A percentile compares a stretch with the other conserved stretches of the same genome.
Conservation (phyloP, 164 flowering plant species). For the Kingdonia uniflora region DNA sequence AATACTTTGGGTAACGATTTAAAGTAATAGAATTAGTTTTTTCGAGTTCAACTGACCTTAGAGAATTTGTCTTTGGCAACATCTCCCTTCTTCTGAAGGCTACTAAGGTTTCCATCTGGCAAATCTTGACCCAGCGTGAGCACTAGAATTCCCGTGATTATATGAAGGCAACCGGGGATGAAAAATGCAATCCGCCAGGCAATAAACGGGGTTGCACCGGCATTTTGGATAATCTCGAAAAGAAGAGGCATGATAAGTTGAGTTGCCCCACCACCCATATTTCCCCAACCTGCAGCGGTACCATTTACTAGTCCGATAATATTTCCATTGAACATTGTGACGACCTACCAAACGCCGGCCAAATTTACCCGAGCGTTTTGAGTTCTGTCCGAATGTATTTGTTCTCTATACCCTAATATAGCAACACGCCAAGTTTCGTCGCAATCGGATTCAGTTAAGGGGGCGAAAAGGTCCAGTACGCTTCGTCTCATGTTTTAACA, state of each 20-base stretch:
- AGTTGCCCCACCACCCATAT: slow-evolving; percentile 83
- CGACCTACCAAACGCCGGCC: too few species aligned
- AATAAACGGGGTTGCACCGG: slow-evolving; percentile 54
- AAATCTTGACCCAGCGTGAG: slow-evolving; percentile 64
- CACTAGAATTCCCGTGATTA: slow-evolving; percentile 47
- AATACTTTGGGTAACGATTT: too few species aligned
- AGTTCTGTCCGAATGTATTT: too few species aligned
- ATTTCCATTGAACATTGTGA: slow-evolving; percentile 56
- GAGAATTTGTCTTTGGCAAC: slow-evolving; percentile 56
- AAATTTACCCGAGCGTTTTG: too few species aligned
- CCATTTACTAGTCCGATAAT: slow-evolving; percentile 74
- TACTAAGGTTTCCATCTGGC: slow-evolving; percentile 63
- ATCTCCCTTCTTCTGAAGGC: slow-evolving; percentile 52
- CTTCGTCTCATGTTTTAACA: too few species aligned
- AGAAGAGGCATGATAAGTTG: slow-evolving; percentile 71
- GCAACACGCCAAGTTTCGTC: too few species aligned
- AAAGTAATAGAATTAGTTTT: too few species aligned
- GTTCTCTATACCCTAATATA: too few species aligned
- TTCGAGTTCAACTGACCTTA: slow-evolving; percentile 32
- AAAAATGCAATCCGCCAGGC: slow-evolving; percentile 88
- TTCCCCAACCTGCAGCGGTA: slow-evolving; percentile 72
- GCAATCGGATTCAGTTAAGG: too few species aligned
- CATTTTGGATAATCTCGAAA: slow-evolving; percentile 27
- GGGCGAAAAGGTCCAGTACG: too few species aligned
- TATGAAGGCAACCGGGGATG: slow-evolving; percentile 56